Evolutionary conservation across 163 green algal species (phyloP).

Genomic region (Scenedesmus sp.): DNA sequence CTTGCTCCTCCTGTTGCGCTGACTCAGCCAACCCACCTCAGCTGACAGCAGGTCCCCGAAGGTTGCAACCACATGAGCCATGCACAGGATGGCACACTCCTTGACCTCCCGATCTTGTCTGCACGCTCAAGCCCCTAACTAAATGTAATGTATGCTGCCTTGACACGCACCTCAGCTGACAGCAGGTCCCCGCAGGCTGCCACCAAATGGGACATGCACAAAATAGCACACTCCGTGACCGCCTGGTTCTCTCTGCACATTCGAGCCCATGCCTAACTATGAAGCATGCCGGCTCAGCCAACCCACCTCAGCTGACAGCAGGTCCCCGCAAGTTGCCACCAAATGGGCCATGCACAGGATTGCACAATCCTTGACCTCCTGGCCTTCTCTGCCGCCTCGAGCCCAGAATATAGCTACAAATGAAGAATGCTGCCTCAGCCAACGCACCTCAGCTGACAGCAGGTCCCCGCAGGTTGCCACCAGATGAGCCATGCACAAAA

Average conservation of each 20-base stretch:
- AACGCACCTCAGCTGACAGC: conserved; percentile 62
- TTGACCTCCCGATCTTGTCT: conserved; percentile 93
- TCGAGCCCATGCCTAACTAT: not conserved
- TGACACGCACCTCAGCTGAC: conserved; percentile 53
- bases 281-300: too few relatives aligned
- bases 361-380: conserved; percentile 96
- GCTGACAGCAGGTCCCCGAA: conserved; percentile 75
- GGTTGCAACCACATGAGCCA: conserved; percentile 71
- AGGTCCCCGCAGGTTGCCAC: conserved; percentile 81
- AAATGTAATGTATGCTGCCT: too few relatives aligned
- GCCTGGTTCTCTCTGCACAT: conserved; percentile 77
- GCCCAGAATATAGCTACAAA: not conserved
- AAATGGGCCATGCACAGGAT: conserved; percentile 80
- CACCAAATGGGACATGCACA: conserved; percentile 74
- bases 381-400: conserved; percentile 57
- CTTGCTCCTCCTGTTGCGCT: not conserved
- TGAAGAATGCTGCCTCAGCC: too few relatives aligned
- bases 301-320: conserved; percentile 63
- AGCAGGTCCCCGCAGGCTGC: conserved; percentile 78
- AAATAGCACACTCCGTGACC: conserved; percentile 96
- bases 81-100: conserved; percentile 88
- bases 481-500: conserved; percentile 74
- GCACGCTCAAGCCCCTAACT: not conserved
- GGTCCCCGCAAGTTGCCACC: conserved; percentile 80
- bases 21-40: conserved; percentile 51